A percentile compares a stretch with the other conserved stretches of the same genome.
Evolutionary conservation across 495 filamentous ascomycete genomes (phyloP).

Genomic region (Aspergillus coremiiformis): DNA sequence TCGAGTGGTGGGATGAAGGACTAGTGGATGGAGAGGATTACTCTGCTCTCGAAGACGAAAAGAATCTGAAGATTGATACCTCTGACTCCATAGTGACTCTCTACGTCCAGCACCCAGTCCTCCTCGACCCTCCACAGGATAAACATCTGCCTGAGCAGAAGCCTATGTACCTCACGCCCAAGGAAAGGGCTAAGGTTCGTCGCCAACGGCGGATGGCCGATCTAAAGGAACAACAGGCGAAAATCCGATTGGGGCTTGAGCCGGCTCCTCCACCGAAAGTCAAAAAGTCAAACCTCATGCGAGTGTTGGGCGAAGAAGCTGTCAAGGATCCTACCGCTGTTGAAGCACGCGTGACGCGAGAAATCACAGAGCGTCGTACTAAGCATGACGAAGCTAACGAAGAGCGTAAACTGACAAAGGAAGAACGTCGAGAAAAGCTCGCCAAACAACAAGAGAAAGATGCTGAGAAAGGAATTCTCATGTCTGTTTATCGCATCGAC

Average conservation of each 20-base stretch:
- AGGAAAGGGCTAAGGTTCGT: slow-evolving; percentile 85
- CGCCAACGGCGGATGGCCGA: slow-evolving; percentile 86
- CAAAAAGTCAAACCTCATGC: slow-evolving; percentile 94
- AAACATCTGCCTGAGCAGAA: slow-evolving; percentile 71
- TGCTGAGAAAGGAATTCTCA: slow-evolving; percentile 70
- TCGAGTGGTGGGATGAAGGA: slow-evolving; percentile 98
- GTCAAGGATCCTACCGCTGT: slow-evolving; percentile 97
- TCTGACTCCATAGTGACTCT: slow-evolving; percentile 77
- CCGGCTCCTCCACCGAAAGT: slow-evolving; percentile 89
- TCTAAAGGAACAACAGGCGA: slow-evolving; percentile 91
- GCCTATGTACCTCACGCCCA: slow-evolving; percentile 85
- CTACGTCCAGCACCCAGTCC: slow-evolving; percentile 91
- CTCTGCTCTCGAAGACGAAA: slow-evolving; percentile 52
- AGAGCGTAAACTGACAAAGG: slow-evolving; percentile 83
- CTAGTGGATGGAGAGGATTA: slow-evolving; percentile 70
- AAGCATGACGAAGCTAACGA: slow-evolving; percentile 75
- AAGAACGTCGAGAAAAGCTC: slow-evolving; percentile 81
- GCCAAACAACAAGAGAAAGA: slow-evolving; percentile 79
- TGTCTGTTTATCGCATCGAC: slow-evolving; percentile 82
- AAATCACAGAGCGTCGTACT: slow-evolving; percentile 76
- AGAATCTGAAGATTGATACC: slow-evolving; percentile 65
- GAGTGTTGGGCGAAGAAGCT: slow-evolving; percentile 92
- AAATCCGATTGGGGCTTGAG: slow-evolving; percentile 83
- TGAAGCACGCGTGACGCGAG: slow-evolving; percentile 83
- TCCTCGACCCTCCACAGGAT: slow-evolving; percentile 84